Base-by-base conservation (phyloP, 345 rosid genomes). In the Noccaea bulbosa region DNA sequence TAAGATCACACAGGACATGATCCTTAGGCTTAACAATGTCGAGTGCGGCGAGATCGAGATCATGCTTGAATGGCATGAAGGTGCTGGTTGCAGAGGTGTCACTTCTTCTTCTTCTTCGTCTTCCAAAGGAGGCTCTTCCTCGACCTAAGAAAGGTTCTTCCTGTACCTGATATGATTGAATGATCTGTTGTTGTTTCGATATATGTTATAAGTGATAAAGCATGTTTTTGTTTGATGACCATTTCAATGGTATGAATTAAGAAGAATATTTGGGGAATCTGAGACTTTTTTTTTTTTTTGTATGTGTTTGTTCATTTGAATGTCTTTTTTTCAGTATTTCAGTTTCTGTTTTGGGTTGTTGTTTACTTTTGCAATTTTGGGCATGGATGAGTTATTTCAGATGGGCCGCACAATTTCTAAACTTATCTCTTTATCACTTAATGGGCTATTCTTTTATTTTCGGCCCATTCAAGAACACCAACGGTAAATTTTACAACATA, bases 1-100 rank as follows among this genome's bases (percentile, higher is more conserved):
- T 46, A 88, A 83, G 74, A 71, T 88, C 47, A 78, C 80, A 22
- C 92, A 90, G 79, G 85, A 83, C 16, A 59, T 90, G 84, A 67
- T 60, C 62, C 83, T 93, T 35, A 80, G 83, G 65, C 70, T 90
- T 37, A 69, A 61, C 54, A 85, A 93, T 44, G 96, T 86, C 0
- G 86, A 86, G 65, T 81, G 78, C 1, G 96, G 97, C 0, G 90
- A 90, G 74, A 85, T 88, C 40, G 86, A 83, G 69, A 65, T 90
- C 68, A 83, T 80, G 67, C 78, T 90, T 30, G 90, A 83, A 62
- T 93, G 97, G 93, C 79, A 90, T 69, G 84, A 88, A 10, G 70
- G 81, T 62, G 76, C 78, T 38, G 85, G 85, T 70, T 80, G 80
- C 17, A 77, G 69, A 67, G 84, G 86, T 39, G 33, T 80, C 2